Percentiles rank a stretch among this genome's conserved stretches.
Evolutionary conservation across 441 rosid species (phyloP).

Genomic region (Populus hybrid): DNA sequence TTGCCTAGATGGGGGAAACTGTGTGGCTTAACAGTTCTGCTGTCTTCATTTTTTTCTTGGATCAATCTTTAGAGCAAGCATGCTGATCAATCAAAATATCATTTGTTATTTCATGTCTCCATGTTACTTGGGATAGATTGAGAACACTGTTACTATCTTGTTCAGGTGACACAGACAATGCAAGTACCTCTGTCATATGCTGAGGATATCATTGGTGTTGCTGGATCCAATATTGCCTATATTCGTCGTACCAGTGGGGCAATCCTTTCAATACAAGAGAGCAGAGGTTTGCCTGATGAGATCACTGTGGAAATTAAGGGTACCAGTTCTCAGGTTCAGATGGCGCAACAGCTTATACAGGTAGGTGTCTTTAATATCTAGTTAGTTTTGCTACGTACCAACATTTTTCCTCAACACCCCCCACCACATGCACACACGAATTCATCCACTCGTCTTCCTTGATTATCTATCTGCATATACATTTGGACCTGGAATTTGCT

Average conservation of each 20-base stretch:
- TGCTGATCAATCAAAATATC: not conserved
- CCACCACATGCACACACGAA: not conserved
- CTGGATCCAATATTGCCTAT: constrained; percentile 51
- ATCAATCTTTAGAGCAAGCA: not conserved
- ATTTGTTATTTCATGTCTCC: not conserved
- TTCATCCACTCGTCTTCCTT: not conserved
- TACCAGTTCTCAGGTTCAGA: constrained; percentile 46
- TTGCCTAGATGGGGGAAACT: not conserved
- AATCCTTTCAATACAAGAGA: constrained; percentile 44
- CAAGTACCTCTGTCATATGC: constrained; percentile 56
- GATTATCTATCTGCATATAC: not conserved
- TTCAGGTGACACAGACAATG: constrained; percentile 51
- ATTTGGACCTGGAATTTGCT: not conserved
- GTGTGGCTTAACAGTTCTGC: not conserved
- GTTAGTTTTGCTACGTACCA: not conserved
- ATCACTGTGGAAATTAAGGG: constrained; percentile 57
- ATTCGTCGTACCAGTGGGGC: constrained; percentile 55
- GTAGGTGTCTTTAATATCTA: constrained; percentile 19
- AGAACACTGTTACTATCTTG: not conserved
- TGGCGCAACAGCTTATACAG: constrained; percentile 55
- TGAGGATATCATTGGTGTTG: constrained; percentile 54
- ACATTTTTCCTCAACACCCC: not conserved
- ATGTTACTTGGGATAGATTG: not conserved
- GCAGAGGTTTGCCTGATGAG: constrained; percentile 48
- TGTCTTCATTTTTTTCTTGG: not conserved